Percentiles rank a stretch among this genome's conserved stretches.
Evolutionary conservation across 371 early-diverging fungal genomes (phyloP).

Genomic region (Rhizopus microsporus): DNA sequence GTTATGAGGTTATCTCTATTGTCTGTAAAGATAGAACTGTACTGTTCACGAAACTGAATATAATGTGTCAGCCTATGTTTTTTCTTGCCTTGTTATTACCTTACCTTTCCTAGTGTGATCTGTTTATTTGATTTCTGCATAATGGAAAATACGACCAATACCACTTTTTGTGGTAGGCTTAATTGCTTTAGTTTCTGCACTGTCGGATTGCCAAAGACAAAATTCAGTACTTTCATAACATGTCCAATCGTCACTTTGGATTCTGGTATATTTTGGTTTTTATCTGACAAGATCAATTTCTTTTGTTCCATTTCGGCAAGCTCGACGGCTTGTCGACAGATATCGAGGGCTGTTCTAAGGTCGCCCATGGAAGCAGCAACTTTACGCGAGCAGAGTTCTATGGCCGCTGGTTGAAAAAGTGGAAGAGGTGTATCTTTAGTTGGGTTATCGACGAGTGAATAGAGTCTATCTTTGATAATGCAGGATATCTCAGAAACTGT

Average conservation of each 20-base stretch:
- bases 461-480: slow-evolving; percentile 83
- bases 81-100: slow-evolving; percentile 12
- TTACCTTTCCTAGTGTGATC: slow-evolving; percentile 57
- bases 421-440: slow-evolving; percentile 31
- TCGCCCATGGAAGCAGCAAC: slow-evolving; percentile 91
- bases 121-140: slow-evolving; percentile 47
- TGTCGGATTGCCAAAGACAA: slow-evolving; percentile 65
- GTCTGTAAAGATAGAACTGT: slow-evolving; percentile 50
- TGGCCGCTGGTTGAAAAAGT: slow-evolving; percentile 80
- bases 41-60: slow-evolving; percentile 58
- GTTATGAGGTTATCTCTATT: slow-evolving; percentile 46
- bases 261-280: slow-evolving; percentile 1
- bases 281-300: slow-evolving; percentile 6
- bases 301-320: slow-evolving; percentile 71
- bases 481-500: slow-evolving; percentile 75
- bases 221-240: slow-evolving; percentile 70
- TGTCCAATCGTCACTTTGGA: slow-evolving; percentile 83
- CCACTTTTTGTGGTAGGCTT: slow-evolving; percentile 81
- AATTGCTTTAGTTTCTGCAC: slow-evolving; percentile 66
- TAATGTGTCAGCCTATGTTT: slow-evolving; percentile 14
- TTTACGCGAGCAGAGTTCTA: slow-evolving; percentile 92
- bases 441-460: slow-evolving; percentile 36
- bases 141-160: slow-evolving; percentile 56
- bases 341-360: slow-evolving; percentile 87
- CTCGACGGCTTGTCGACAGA: slow-evolving; percentile 86